These are phyloP conservation scores for Coniella lustricola DNA, from an alignment of 2,329 filamentous ascomycete genomes.

Conservation along the genomic window DNA sequence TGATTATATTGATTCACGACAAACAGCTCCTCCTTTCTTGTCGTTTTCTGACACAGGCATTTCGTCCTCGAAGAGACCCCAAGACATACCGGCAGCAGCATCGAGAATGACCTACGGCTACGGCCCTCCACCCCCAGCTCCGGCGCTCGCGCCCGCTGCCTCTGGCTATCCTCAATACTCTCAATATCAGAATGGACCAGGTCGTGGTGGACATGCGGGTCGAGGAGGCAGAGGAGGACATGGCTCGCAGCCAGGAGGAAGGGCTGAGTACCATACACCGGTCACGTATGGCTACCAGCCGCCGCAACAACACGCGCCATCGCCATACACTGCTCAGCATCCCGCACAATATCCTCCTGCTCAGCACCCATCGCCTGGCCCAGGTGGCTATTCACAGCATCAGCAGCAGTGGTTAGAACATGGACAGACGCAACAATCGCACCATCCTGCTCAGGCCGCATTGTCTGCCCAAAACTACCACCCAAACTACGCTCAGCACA, in stretches of 20 bases:
- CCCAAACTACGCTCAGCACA: slow-evolving; percentile 51
- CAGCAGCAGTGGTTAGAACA: slow-evolving; percentile 37
- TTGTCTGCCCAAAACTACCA: slow-evolving; percentile 50
- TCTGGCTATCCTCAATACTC: slow-evolving; percentile 33
- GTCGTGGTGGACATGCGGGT: slow-evolving; percentile 31
- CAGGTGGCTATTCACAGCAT: slow-evolving; percentile 30
- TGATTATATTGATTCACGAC: not conserved
- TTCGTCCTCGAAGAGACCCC: not conserved
- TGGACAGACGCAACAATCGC: slow-evolving; percentile 27
- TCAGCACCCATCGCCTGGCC: slow-evolving; percentile 29
- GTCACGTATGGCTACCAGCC: slow-evolving; percentile 37
- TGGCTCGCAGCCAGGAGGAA: slow-evolving; percentile 30
- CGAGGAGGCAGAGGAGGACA: slow-evolving; percentile 33
- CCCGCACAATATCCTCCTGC: slow-evolving; percentile 23
- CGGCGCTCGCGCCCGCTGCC: slow-evolving; percentile 23
- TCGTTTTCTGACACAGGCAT: no score
- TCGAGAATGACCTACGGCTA: slow-evolving; percentile 43
- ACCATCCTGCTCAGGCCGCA: slow-evolving; percentile 37
- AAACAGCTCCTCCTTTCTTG: no score
- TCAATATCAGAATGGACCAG: slow-evolving; percentile 29
- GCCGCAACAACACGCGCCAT: slow-evolving; percentile 23
- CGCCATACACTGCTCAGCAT: slow-evolving; percentile 24
- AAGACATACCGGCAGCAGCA: slow-evolving; percentile 20
- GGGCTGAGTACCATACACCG: slow-evolving; percentile 33
- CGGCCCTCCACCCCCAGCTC: slow-evolving; percentile 46